These are phyloP conservation scores for Phellopilus nigrolimitatus DNA, from an alignment of 1,284 basidiomycete genomes.

Conservation along the genomic window DNA sequence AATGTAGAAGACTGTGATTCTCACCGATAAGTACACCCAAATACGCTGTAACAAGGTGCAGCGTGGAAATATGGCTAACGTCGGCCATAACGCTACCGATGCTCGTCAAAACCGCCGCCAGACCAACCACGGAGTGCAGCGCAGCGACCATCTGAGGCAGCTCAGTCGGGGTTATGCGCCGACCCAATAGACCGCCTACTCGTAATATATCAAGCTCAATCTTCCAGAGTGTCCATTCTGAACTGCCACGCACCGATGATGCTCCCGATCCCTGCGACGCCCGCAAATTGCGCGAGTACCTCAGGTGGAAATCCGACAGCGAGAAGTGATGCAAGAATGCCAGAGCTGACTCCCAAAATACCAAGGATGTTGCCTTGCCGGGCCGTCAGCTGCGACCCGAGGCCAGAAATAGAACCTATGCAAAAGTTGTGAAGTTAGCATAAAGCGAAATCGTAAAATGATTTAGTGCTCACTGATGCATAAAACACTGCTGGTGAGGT, in stretches of 20 bases:
- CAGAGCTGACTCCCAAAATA: slow-evolving; percentile 75
- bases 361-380: slow-evolving; percentile 80
- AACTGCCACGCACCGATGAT: slow-evolving; percentile 42
- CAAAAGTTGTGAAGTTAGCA: background rate
- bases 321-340: slow-evolving; percentile 71
- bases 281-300: slow-evolving; percentile 73
- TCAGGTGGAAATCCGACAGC: slow-evolving; percentile 78
- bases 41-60: slow-evolving; percentile 80
- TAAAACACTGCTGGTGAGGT: slow-evolving; percentile 73
- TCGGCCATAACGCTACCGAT: slow-evolving; percentile 74
- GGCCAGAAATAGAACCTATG: slow-evolving; percentile 65
- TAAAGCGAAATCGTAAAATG: background rate
- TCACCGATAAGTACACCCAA: slow-evolving; percentile 77
- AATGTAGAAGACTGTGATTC: slow-evolving; percentile 23
- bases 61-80: slow-evolving; percentile 54
- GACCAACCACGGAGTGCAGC: slow-evolving; percentile 76
- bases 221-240: too few species aligned
- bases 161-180: slow-evolving; percentile 80
- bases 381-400: slow-evolving; percentile 73
- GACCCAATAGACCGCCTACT: slow-evolving; percentile 52
- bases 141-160: slow-evolving; percentile 77
- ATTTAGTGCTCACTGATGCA: slow-evolving; percentile 61
- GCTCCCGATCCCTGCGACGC: slow-evolving; percentile 66
- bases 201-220: too few species aligned
- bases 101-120: slow-evolving; percentile 80